Conservation (phyloP, 805 yeast species). For the Myxozyma udenii region DNA sequence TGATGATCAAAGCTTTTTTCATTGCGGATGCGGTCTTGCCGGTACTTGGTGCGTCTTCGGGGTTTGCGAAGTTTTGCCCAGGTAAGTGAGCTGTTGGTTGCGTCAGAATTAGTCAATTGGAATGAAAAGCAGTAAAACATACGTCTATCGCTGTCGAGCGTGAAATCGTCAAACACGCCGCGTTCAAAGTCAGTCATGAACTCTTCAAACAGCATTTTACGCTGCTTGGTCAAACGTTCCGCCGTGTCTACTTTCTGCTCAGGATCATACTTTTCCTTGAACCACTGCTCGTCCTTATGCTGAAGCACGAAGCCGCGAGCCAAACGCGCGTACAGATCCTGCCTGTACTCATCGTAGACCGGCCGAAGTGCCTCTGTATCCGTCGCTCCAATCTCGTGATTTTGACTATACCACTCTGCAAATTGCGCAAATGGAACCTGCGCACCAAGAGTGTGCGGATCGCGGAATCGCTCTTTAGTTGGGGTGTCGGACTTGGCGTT, state of each 20-base stretch:
- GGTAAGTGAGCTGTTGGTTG: constrained; percentile 5
- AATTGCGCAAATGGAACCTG: constrained; percentile 25
- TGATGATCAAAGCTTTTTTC: constrained; percentile 22
- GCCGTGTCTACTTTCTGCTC: neutral
- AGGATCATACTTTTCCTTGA: constrained; percentile 25
- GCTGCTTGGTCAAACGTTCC: constrained; percentile 2
- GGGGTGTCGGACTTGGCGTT: neutral
- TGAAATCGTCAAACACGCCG: constrained; percentile 24
- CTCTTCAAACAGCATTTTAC: constrained; percentile 9
- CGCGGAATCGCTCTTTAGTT: constrained; percentile 6
- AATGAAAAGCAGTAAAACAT: neutral
- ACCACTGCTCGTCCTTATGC: constrained; percentile 29
- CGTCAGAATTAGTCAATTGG: neutral
- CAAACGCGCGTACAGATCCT: constrained; percentile 26
- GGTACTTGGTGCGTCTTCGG: neutral
- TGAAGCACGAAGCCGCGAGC: constrained; percentile 27
- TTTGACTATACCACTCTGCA: constrained; percentile 19
- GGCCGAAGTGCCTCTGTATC: constrained; percentile 3
- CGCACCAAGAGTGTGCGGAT: constrained; percentile 14
- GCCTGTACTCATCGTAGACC: constrained; percentile 22
- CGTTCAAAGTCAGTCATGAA: constrained; percentile 20
- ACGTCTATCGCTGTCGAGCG: constrained; percentile 19
- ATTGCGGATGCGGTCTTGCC: neutral
- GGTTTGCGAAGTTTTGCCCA: neutral
- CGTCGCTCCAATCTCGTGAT: constrained; percentile 2